Evolutionary conservation across 2,329 filamentous ascomycete genomes (phyloP), one percentile per base, ranked within the genome.

Genomic region (Aspergillus amoenus): DNA sequence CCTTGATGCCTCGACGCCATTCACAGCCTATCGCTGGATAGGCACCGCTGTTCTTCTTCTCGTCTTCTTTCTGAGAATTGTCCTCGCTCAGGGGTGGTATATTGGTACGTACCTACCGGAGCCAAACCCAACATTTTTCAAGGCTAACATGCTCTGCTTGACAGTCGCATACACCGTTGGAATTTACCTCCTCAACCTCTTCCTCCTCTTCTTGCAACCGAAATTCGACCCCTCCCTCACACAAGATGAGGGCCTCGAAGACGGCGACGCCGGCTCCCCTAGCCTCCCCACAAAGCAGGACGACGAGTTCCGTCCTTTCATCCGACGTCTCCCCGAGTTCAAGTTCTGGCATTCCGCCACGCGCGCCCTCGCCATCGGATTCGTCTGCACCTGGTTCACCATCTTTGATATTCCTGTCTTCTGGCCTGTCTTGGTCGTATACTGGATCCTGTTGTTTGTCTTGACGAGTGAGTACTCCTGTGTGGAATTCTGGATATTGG

Each of bases 301-400:
- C 71, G 93, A 99, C 71, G 94, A 99, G 80, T 99, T 99, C 82
- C 87, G 92, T 63, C 94, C 94, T 3, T 99, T 99, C 72, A 97
- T 99, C 73, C 87, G 94, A 70, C 86, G 94, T 59, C 86, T 99
- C 22, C 94, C 94, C 55, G 94, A 99, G 79, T 99, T 99, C 85
- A 99, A 99, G 84, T 99, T 99, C 82, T 99, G 94, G 94, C 91
- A 97, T 80, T 89, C 90, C 69, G 92, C 93, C 53, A 97, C 93
- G 56, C 86, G 92, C 71, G 93, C 93, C 55, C 84, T 97, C 68
- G 73, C 81, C 64, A 90, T 97, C 70, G 87, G 84, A 39, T 96
- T 97, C 74, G 65, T 88, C 62, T 97, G 93, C 85, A 91, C 87
- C 67, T 97, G 91, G 90, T 96, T 95, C 75, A 83, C 89, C 70